Base-by-base conservation (phyloP, 371 early-diverging fungal genomes). In the Mortierella sp. region DNA sequence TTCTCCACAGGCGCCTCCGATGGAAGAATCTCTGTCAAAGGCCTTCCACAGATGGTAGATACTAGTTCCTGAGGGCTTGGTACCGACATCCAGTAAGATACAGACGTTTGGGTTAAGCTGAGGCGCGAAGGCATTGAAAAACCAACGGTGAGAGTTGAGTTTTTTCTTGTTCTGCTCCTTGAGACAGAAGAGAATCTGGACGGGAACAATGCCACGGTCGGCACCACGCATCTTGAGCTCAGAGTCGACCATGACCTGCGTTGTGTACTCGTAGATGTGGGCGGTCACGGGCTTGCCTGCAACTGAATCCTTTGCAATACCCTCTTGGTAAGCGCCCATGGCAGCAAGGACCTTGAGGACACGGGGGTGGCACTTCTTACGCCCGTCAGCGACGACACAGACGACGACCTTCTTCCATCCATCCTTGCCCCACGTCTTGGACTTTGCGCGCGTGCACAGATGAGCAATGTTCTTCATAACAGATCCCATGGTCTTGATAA, bases 131-230 rank as follows among this genome's bases (percentile, higher is more conserved):
- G 95, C 94, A 66, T 93, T 93, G 80, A 95, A 95, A 85, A 95
- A 94, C 95, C 95, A 95, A 34, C 94, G 89, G 71, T 95, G 95
- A 28, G 93, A 93, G 82, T 95, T 95, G 80, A 95, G 87, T 84
- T 93, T 89, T 68, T 92, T 91, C 51, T 82, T 83, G 73, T 89
- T 91, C 67, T 90, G 89, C 64, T 93, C 93, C 84, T 95, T 95
- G 49, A 95, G 83, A 57, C 92, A 92, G 80, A 95, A 94, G 39
- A 95, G 78, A 30, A 93, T 87, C 80, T 95, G 95, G 48, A 90
- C 85, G 1, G 95, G 95, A 12, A 92, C 90, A 76, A 84, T 75
- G 6, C 82, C 86, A 46, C 87, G 83, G 63, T 87, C 85, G 24
- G 81, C 81, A 9, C 92, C 91, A 27, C 81, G 73, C 23, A 61